Evolutionary conservation across 305 asterid genomes (phyloP), one percentile per base, ranked within the genome.

Genomic region (Fraxinus floribunda): DNA sequence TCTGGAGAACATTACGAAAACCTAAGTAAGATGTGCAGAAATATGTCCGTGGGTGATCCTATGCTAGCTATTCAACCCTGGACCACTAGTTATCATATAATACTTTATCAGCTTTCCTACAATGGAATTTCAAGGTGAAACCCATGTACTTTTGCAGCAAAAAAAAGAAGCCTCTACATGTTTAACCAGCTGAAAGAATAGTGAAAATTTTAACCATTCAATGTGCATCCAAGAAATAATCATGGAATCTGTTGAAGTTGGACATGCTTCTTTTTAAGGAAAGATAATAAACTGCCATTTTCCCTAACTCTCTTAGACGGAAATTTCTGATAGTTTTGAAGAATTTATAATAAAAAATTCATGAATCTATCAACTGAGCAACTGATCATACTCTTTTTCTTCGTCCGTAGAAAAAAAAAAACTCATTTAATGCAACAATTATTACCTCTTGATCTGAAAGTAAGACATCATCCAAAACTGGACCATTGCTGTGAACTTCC

Each of bases 401-500:
- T 29, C 7, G 52, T 20, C 49, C 22, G 75, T 15, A 60, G 66
- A 39, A 41, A 60, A 85, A 35, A 34, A 44, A 78, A 75, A 8
- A 41, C 34, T 60, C 29, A 18, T 36, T 76, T 32, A 30, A 16
- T 60, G 64, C 78, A 80, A 34, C 66, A 83, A 64, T 39, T 20
- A 26, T 77, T 87, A 93, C 99, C 99, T 92, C 92, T 34, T 87
- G 90, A 79, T 94, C 98, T 34, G 97, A 86, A 80, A 96, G 97
- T 86, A 96, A 77, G 5, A 85, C 85, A 80, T 96, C 99, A 85
- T 96, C 99, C 78, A 96, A 90, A 85, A 96, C 98, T 78, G 95
- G 99, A 77, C 98, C 99, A 80, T 96, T 96, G 55, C 90, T 88
- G 79, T 96, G 99, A 84, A 94, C 99, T 84, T 91, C 98, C 87